phyloP scores from a whole-genome alignment of 495 filamentous ascomycete genomes.

The Aspergillus steynii region DNA sequence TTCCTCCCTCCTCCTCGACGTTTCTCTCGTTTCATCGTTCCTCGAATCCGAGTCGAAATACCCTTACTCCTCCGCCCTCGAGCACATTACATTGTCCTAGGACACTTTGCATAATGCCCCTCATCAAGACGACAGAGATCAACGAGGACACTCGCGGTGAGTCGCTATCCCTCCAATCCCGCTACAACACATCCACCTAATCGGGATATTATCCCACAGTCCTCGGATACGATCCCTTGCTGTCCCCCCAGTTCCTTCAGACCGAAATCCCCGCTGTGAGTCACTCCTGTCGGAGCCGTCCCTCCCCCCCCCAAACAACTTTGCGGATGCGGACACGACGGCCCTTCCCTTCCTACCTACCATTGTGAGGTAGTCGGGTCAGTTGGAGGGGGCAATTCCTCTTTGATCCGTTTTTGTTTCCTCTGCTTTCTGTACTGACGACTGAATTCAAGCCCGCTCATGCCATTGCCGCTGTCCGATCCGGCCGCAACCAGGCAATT shows the following conservation, averaged over 20 bases:
- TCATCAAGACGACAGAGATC: constrained; percentile 47
- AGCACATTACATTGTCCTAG: background rate
- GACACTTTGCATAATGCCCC: constrained; percentile 43
- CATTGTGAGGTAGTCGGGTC: background rate
- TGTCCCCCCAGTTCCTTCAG: constrained; percentile 84
- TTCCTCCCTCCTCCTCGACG: background rate
- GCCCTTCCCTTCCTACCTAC: background rate
- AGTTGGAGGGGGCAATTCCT: background rate
- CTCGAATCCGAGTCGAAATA: background rate
- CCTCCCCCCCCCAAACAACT: constrained; percentile 9
- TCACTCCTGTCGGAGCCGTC: constrained; percentile 25
- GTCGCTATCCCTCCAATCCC: constrained; percentile 9
- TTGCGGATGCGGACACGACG: background rate
- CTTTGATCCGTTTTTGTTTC: background rate
- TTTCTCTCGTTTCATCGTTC: background rate
- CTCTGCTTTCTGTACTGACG: background rate
- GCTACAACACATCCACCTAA: constrained; percentile 7
- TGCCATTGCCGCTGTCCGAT: constrained; percentile 68
- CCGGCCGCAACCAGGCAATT: constrained; percentile 79
- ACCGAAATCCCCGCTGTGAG: constrained; percentile 81
- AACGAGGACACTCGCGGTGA: constrained; percentile 57
- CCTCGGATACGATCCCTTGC: constrained; percentile 91
- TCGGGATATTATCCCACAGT: constrained; percentile 52
- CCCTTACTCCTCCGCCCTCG: background rate
- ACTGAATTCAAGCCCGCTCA: constrained; percentile 35